A percentile compares a stretch with the other conserved stretches of the same genome.
Evolutionary conservation across 345 rosid genomes (phyloP).

Genomic region (Hibiscus tridactylites): DNA sequence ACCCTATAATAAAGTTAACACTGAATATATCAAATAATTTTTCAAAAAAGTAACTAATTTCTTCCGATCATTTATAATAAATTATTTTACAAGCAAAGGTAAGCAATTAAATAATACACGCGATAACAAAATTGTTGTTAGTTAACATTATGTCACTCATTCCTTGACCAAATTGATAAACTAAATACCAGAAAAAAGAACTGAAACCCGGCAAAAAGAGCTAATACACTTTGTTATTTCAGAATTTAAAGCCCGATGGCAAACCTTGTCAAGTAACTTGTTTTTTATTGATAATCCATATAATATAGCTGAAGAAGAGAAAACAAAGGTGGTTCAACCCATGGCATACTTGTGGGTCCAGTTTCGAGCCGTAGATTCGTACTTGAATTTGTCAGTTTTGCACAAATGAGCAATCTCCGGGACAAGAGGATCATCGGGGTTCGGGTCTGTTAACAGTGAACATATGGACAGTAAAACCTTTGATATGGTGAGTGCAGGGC

Average conservation of each 20-base stretch:
- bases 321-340: constrained; percentile 23
- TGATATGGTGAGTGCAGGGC: no score
- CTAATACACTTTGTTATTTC: background rate
- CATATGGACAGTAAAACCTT: constrained; percentile 40
- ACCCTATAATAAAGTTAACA: no score
- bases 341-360: constrained; percentile 68
- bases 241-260: background rate
- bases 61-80: background rate
- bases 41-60: no score
- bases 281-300: background rate
- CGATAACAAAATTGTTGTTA: no score
- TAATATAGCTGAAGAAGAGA: no score
- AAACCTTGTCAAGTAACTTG: background rate
- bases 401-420: constrained; percentile 58
- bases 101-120: background rate
- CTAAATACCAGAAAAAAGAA: no score
- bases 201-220: background rate
- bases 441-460: constrained; percentile 63
- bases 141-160: no score
- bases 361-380: constrained; percentile 54
- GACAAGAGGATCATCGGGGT: constrained; percentile 57
- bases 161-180: no score
- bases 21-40: no score
- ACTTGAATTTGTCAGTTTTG: constrained; percentile 43
- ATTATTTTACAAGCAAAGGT: background rate